These are phyloP conservation scores for Colletotrichum chlorophyti DNA, from an alignment of 2,329 filamentous ascomycete species.

Conservation along the genomic window DNA sequence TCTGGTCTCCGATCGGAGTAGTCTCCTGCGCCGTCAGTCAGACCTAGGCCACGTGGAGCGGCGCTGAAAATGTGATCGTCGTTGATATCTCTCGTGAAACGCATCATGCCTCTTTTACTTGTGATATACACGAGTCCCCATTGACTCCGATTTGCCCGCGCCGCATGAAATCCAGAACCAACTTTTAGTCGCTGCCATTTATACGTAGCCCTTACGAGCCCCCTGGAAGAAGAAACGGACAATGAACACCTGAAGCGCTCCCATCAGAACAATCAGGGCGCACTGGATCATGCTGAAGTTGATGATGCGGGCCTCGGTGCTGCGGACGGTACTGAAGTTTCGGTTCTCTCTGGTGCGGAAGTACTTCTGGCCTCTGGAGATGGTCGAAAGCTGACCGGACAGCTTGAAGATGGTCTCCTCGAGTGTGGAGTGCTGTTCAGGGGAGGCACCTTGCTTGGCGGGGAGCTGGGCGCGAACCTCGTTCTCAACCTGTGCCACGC, in stretches of 20 bases:
- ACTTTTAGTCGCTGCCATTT: slow-evolving; percentile 38
- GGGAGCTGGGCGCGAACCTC: slow-evolving; percentile 83
- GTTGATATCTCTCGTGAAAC: slow-evolving; percentile 23
- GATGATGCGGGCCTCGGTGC: slow-evolving; percentile 94
- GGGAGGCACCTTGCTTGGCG: slow-evolving; percentile 84
- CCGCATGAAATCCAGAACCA: slow-evolving; percentile 18
- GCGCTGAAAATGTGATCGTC: slow-evolving; percentile 20
- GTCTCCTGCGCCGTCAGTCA: not conserved
- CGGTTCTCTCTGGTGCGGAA: slow-evolving; percentile 98
- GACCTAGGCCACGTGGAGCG: not conserved
- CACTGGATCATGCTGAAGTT: slow-evolving; percentile 97
- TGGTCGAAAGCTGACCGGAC: slow-evolving; percentile 89
- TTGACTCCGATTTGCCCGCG: slow-evolving; percentile 18
- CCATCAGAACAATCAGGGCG: slow-evolving; percentile 92
- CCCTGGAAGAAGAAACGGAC: slow-evolving; percentile 98
- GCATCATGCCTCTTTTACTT: slow-evolving; percentile 26
- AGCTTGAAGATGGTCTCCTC: slow-evolving; percentile 97
- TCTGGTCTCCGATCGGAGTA: not conserved
- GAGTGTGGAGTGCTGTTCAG: slow-evolving; percentile 86
- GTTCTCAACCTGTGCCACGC: slow-evolving; percentile 77
- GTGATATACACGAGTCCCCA: slow-evolving; percentile 27
- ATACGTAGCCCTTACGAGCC: slow-evolving; percentile 74
- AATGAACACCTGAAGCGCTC: slow-evolving; percentile 93
- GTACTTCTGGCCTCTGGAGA: slow-evolving; percentile 98
- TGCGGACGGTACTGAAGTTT: slow-evolving; percentile 97